phyloP scores from a whole-genome alignment of 768 basidiomycete species.

The Boletus vermiculosoides region DNA sequence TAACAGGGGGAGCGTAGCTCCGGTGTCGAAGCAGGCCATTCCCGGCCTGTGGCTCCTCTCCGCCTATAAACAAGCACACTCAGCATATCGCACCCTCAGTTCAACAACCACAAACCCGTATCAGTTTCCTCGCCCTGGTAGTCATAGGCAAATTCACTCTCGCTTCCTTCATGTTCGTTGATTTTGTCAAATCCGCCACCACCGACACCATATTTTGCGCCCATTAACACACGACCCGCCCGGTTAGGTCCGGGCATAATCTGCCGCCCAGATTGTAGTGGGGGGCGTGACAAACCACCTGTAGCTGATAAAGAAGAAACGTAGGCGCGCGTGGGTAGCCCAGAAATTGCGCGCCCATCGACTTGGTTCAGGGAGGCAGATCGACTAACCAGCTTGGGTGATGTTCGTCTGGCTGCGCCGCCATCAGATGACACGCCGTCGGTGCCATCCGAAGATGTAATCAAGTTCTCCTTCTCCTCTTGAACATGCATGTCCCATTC shows the following conservation, averaged over 20 bases:
- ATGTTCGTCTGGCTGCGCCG: slow-evolving; percentile 19
- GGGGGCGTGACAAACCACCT: slow-evolving; percentile 41
- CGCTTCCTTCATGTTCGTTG: slow-evolving; percentile 43
- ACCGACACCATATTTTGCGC: slow-evolving; percentile 30
- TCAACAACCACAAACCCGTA: slow-evolving; percentile 30
- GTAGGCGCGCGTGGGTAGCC: slow-evolving; percentile 34
- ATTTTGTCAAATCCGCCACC: slow-evolving; percentile 47
- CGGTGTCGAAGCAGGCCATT: slow-evolving; percentile 30
- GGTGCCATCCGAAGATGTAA: slow-evolving; percentile 26
- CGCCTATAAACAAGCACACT: slow-evolving; percentile 29
- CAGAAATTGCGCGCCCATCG: slow-evolving; percentile 35
- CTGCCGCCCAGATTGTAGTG: slow-evolving; percentile 41
- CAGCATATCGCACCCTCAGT: slow-evolving; percentile 15
- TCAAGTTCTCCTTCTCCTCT: slow-evolving; percentile 42
- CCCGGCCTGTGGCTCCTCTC: slow-evolving; percentile 28
- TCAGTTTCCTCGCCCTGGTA: slow-evolving; percentile 40
- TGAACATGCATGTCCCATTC: slow-evolving; percentile 32
- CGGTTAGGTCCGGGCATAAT: slow-evolving; percentile 46
- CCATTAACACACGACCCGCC: slow-evolving; percentile 51
- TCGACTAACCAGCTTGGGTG: slow-evolving; percentile 30
- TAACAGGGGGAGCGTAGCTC: slow-evolving; percentile 23
- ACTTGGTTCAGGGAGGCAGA: slow-evolving; percentile 35
- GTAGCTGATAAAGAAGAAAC: slow-evolving; percentile 25
- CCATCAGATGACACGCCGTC: slow-evolving; percentile 27
- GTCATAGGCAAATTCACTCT: slow-evolving; percentile 37